phyloP scores from a whole-genome alignment of 2,329 filamentous ascomycete species.

The Talaromyces sp. region DNA sequence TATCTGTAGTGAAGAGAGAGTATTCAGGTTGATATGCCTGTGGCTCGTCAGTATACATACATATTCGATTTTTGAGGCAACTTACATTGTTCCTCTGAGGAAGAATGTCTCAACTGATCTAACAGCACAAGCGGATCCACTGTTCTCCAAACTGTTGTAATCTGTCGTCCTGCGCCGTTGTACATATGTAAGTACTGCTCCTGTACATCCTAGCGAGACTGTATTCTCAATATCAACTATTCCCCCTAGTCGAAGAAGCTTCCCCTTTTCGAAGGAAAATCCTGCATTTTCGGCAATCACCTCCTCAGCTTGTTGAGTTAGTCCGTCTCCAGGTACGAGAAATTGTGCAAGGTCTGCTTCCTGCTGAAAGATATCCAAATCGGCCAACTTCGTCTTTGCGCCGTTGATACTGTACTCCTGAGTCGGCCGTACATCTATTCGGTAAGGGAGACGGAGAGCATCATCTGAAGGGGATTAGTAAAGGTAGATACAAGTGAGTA shows the following conservation, averaged over 20 bases:
- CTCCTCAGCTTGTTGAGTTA: conserved; percentile 42
- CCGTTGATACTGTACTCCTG: conserved; percentile 69
- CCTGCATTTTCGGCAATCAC: conserved; percentile 41
- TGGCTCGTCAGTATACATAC: conserved; percentile 25
- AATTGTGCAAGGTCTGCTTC: conserved; percentile 54
- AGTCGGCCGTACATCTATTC: conserved; percentile 66
- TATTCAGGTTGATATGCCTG: conserved; percentile 81
- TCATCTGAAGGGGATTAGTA: conserved; percentile 37
- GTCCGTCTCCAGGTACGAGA: conserved; percentile 60
- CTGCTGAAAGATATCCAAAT: conserved; percentile 54
- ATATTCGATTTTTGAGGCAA: not conserved
- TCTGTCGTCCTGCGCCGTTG: conserved; percentile 65
- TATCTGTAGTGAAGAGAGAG: conserved; percentile 79
- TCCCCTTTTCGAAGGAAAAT: conserved; percentile 59
- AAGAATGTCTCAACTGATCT: conserved; percentile 71
- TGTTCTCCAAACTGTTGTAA: conserved; percentile 61
- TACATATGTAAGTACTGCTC: conserved; percentile 79
- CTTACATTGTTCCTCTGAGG: conserved; percentile 61
- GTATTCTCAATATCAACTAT: conserved; percentile 72
- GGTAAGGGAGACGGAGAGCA: conserved; percentile 56
- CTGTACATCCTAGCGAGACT: conserved; percentile 77
- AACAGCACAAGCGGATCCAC: conserved; percentile 60
- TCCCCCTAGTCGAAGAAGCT: conserved; percentile 66
- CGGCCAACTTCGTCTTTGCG: conserved; percentile 65
- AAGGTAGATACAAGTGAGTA: not conserved